Evolutionary conservation across 768 basidiomycete genomes (phyloP), one percentile per base, ranked within the genome.

Genomic region (Termitomyces sp.): DNA sequence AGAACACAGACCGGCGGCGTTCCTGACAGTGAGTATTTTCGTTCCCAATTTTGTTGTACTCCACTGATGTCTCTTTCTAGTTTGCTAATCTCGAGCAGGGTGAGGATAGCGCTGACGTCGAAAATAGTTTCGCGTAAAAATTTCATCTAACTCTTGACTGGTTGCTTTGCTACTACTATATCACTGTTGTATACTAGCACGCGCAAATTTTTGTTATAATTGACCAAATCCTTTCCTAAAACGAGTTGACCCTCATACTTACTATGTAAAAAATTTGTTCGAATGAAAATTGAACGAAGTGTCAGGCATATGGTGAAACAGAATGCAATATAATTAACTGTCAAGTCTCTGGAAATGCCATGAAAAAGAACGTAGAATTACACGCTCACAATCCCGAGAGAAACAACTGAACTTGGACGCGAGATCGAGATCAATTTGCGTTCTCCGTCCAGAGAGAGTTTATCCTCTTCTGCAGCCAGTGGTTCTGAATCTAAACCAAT

Each of bases 41-140:
- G 22, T 20, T 40, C 27, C 42, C 53, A 33, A 30, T 40, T 50
- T 39, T 33, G 24, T 33, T 26, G 53, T 14, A 18, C 22, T 10
- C 27, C 44, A 46, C 34, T 48, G 51, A 53, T 55, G 42, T 62
- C 61, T 50, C 12, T 51, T 65, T 62, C 14, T 66, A 94, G 88
- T 98, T 98, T 65, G 93, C 95, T 30, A 91, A 83, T 68, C 77
- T 98, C 64, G 95, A 96, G 68, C 84, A 84, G 62, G 91, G 90
- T 6, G 95, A 97, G 50, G 94, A 96, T 67, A 92, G 90, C 55
- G 95, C 95, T 26, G 95, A 98, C 71, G 92, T 97, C 9, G 95
- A 98, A 76, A 94, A 98, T 71, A 90, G 87, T 72, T 91, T 98
- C 74, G 89, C 89, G 60, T 97, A 79, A 82, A 69, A 57, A 50